Evolutionary conservation across 1,284 basidiomycete species (phyloP), one percentile per base, ranked within the genome.

Genomic region (Irpex rosettiformis): DNA sequence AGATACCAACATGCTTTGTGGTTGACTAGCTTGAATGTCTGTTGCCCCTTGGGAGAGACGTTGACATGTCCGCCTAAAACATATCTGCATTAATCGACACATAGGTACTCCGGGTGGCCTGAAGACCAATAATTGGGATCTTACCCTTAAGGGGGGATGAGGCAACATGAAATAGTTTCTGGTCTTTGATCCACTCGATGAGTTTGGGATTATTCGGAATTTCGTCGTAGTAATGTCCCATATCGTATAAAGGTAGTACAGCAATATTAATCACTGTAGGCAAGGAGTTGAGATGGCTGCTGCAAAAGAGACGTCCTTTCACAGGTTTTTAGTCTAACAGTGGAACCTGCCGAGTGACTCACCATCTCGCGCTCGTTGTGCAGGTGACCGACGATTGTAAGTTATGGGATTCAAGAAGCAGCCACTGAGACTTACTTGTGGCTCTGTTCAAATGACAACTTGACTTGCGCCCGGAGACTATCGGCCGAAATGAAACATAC

Each of bases 161-260:
- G 0, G 82, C 83, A 5, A 85, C 83, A 71, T 77, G 85, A 69
- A 85, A 85, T 58, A 82, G 69, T 24, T 80, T 69, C 65, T 85
- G 83, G 60, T 75, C 71, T 53, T 71, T 63, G 61, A 82, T 77
- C 83, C 81, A 85, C 55, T 74, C 66, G 54, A 80, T 62, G 54
- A 79, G 64, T 54, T 71, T 67, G 2, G 73, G 66, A 27, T 61
- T 53, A 43, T 61, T 56, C 0, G 82, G 82, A 37, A 83, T 82
- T 5, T 72, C 70, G 58, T 80, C 75, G 66, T 72, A 80, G 64
- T 75, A 77, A 49, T 78, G 70, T 53, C 69, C 79, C 82, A 84
- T 85, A 16, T 40, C n/a, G 6, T n/a, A 40, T n/a, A 3, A n/a
- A 40, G 37, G 37, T n/a, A n/a, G n/a, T n/a, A n/a, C n/a, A 37